Evolutionary conservation across 2,329 filamentous ascomycete species (phyloP), one percentile per base, ranked within the genome.

Genomic region (Phoma herbarum): DNA sequence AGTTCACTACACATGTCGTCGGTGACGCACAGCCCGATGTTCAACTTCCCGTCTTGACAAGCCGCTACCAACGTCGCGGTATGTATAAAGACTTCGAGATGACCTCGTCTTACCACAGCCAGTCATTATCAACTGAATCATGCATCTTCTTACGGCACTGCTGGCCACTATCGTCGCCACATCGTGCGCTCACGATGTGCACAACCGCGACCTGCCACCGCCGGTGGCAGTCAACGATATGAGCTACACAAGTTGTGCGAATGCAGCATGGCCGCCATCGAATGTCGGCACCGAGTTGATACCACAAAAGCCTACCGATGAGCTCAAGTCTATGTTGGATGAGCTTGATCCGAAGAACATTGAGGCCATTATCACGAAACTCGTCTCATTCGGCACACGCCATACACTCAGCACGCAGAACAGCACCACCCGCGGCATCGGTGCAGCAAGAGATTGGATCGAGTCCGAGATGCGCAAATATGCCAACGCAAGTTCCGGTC

Each of bases 361-460:
- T 62, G 75, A 85, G 65, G 74, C 78, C 9, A 84, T 77, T 56
- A 82, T 87, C 61, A 73, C 76, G 51, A 86, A 82, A 62, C 79
- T 87, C 1, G 84, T 83, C 4, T 81, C 79, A 16, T 87, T 86
- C 61, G 84, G 83, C 26, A 87, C 85, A 5, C 78, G 85, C 8
- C 84, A 86, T 66, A 86, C 85, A 1, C 74, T 86, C 0, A 85
- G 83, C 5, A 78, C 74, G 1, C 83, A 85, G 62, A 85, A 82
- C 57, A 80, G 79, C 31, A 78, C 78, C 3, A 81, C 77, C 2
- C 76, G 81, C 5, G 85, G 85, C 1, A 86, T 87, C 51, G 83
- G 84, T 1, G 84, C 84, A 6, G 84, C 85, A 11, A 72, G 84
- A 59, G 83, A 86, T 65, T 86, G 84, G 84, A 82, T 87, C 46